Evolutionary conservation across 306 rosid genomes (phyloP), one percentile per base, ranked within the genome.

Genomic region (Rubus parviflorus): DNA sequence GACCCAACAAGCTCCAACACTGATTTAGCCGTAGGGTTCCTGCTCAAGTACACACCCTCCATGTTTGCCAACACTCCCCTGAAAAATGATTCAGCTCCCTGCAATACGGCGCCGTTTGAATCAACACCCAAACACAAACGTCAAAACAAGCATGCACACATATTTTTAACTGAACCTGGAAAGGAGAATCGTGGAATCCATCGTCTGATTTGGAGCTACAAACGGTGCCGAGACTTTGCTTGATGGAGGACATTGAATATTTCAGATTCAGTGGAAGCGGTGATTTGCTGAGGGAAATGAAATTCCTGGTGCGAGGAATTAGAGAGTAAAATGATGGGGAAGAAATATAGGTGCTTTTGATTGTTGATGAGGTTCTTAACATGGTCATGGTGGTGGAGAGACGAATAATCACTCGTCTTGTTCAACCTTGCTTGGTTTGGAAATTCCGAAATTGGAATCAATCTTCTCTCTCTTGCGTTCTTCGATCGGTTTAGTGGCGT

Each of bases 11-110:
- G 94, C 67, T 92, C 96, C 88, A 95, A 85, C 49, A 95, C 75
- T 30, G 94, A 86, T 77, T 89, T 92, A 30, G 99, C 99, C 38
- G 97, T 88, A 48, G 97, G 97, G 71, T 95, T 95, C 76, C 97
- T 89, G 48, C 82, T 88, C 75, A 95, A 74, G 88, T 95, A 95
- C 71, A 90, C 91, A 0, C 85, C 77, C 80, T 92, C 92, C 91
- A 95, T 95, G 47, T 83, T 84, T 68, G 84, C 90, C 89, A 95
- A 70, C 68, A 86, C 91, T 30, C 86, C 84, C 86, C 97, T 89
- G 84, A 92, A 79, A 83, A 92, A 92, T 4, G 81, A 85, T 79
- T 95, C 93, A 70, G 81, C 86, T 8, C 94, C 92, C 97, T 95
- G 70, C 80, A 84, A 72, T 43, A 9, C 53, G 30, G 25, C 56